Percentiles rank a stretch among this genome's conserved stretches.
Evolutionary conservation across 768 basidiomycete species (phyloP).

Genomic region (Termitomyces sp.): DNA sequence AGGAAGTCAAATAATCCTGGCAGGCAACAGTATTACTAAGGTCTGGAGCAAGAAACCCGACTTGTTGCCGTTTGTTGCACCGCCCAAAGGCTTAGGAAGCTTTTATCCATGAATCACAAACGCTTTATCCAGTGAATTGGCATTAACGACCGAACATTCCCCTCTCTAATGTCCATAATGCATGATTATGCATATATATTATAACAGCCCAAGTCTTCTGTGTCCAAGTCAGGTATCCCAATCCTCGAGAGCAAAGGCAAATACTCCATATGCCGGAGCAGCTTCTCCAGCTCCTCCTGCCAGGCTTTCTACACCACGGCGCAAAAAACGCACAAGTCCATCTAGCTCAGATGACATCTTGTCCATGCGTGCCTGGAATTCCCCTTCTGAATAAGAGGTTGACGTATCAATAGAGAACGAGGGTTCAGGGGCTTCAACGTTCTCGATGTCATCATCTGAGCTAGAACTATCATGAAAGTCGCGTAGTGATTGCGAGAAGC

Average conservation of each 20-base stretch:
- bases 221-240: conserved; percentile 48
- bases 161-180: background rate
- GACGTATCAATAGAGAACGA: conserved; percentile 38
- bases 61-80: too few species aligned
- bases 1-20: background rate
- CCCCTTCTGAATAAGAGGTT: conserved; percentile 36
- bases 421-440: conserved; percentile 23
- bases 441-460: conserved; percentile 33
- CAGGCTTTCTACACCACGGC: conserved; percentile 65
- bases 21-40: background rate
- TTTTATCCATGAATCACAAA: background rate
- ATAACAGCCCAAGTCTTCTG: background rate
- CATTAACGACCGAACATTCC: background rate
- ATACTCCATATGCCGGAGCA: conserved; percentile 59
- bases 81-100: too few species aligned
- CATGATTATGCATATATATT: background rate
- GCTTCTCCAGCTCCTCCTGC: conserved; percentile 57
- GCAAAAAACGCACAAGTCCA: conserved; percentile 61
- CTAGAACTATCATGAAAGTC: conserved; percentile 25
- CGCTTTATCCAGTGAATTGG: background rate
- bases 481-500: conserved; percentile 42
- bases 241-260: conserved; percentile 75
- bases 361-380: conserved; percentile 46
- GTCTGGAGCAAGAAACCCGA: background rate
- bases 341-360: conserved; percentile 68